phyloP scores from a whole-genome alignment of 1,284 basidiomycete species.

The Pseudozyma sp. region DNA sequence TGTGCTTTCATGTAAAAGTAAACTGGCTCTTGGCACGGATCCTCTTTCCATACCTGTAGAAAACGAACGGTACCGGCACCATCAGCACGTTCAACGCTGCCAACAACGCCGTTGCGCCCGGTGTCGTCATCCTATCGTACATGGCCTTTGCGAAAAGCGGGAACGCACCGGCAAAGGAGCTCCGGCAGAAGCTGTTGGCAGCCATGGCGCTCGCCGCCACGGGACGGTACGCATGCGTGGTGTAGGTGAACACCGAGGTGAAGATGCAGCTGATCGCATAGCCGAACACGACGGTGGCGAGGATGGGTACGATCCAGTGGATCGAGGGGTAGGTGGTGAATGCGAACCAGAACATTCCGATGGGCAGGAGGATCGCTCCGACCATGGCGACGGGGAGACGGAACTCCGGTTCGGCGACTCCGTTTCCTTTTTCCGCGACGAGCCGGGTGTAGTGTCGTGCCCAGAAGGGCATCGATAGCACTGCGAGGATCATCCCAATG shows the following conservation, averaged over 20 bases:
- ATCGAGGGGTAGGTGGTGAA: conserved; percentile 51
- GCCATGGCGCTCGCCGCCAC: conserved; percentile 57
- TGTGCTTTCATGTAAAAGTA: conserved; percentile 20
- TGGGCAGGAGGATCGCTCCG: conserved; percentile 33
- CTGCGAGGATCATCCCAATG: conserved; percentile 46
- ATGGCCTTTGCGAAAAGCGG: conserved; percentile 52
- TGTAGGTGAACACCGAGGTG: conserved; percentile 46
- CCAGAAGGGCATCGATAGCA: conserved; percentile 70
- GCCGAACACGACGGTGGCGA: conserved; percentile 45
- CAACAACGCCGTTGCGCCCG: conserved; percentile 40
- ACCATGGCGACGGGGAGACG: conserved; percentile 53
- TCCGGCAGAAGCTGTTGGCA: conserved; percentile 51
- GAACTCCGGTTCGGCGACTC: conserved; percentile 54
- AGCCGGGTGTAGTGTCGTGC: conserved; percentile 70
- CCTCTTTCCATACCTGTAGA: conserved; percentile 50
- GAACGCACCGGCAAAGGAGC: conserved; percentile 34
- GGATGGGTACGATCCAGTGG: conserved; percentile 56
- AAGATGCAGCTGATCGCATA: conserved; percentile 50
- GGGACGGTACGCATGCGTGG: conserved; percentile 42
- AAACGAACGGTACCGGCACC: conserved; percentile 53
- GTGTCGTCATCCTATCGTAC: conserved; percentile 39
- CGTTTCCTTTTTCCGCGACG: conserved; percentile 72
- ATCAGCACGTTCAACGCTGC: conserved; percentile 50
- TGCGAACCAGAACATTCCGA: conserved; percentile 58
- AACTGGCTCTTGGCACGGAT: conserved; percentile 50